phyloP scores from a whole-genome alignment of 2,329 filamentous ascomycete genomes.

The Paraphoma chrysanthemicola region DNA sequence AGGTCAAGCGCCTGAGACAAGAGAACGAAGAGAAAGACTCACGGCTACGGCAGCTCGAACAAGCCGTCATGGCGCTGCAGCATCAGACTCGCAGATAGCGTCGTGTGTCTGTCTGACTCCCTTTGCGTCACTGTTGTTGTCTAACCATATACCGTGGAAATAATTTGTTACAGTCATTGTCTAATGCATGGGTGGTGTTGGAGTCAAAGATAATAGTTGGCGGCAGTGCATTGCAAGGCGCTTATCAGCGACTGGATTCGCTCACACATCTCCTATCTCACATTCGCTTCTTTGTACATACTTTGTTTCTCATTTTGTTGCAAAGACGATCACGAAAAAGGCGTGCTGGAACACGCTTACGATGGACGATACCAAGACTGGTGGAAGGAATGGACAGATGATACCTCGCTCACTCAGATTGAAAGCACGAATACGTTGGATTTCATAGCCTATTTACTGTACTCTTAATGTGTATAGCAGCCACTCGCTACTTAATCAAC shows the following conservation, averaged over 20 bases:
- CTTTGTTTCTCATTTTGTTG: slow-evolving; percentile 18
- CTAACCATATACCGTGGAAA: background rate
- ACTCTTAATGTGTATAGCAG: slow-evolving; percentile 9
- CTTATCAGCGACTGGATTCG: background rate
- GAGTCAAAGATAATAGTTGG: background rate
- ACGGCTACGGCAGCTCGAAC: slow-evolving; percentile 44
- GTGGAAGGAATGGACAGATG: slow-evolving; percentile 1
- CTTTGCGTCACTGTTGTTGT: background rate
- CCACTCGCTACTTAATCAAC: slow-evolving; percentile 15
- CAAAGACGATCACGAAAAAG: slow-evolving; percentile 13
- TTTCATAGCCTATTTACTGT: slow-evolving; percentile 6
- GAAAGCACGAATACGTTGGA: background rate
- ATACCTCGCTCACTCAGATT: slow-evolving; percentile 25
- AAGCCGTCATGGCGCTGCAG: slow-evolving; percentile 44
- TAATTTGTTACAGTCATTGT: background rate
- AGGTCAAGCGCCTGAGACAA: slow-evolving; percentile 50
- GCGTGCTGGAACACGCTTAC: slow-evolving; percentile 26
- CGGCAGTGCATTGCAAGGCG: background rate
- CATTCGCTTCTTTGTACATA: slow-evolving; percentile 23
- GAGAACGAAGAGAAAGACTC: slow-evolving; percentile 52
- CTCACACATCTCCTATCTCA: background rate
- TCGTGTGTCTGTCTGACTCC: background rate
- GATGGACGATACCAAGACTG: slow-evolving; percentile 15
- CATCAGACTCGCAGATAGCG: slow-evolving; percentile 28
- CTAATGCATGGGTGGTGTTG: background rate